Base-by-base conservation (phyloP, 768 basidiomycete species). In the Kwoniella bestiolae region DNA sequence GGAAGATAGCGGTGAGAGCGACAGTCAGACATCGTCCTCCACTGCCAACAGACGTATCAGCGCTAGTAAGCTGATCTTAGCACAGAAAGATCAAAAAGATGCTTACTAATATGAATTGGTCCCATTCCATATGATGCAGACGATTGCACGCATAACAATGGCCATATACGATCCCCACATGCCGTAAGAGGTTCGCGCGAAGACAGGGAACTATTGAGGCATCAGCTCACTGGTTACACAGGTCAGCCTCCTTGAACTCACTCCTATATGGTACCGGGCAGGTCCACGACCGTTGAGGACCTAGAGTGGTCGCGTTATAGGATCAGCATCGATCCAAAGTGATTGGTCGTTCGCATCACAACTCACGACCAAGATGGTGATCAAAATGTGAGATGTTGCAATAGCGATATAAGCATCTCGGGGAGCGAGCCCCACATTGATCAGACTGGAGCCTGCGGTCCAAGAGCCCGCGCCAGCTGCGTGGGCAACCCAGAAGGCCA, bases 121-220 rank as follows among this genome's bases (percentile, higher is more conserved):
- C 18, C 68, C 69, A 35, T 70, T 66, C 69, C 69, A 70, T 50
- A 70, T 70, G 57, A 68, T 66, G 5, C 66, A 67, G 65, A 76
- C 69, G 29, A 66, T 60, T 6, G 65, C 69, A 4, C 79, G 70
- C 52, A 80, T 77, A 77, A 90, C 88, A 2, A 89, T 86, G 65
- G 87, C 87, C 89, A 90, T 90, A 58, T 89, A 78, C 53, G 87
- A 87, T 21, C 90, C 90, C 81, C 86, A 91, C 56, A 90, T 77
- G 29, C 90, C 90, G 80, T 90, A 91, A 68, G 85, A 87, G 23
- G 87, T 86, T 52, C 89, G 85, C 14, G 69, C 65, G 52, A 74
- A 63, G 35, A 69, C 64, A 8, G 74, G 68, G 66, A 79, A 79
- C 49, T 51, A 2, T 7, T n/a, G 21, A 26, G 21, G 21, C n/a